Conservation (phyloP, 129 eudicot genomes). For the Kitagawia praeruptora region DNA sequence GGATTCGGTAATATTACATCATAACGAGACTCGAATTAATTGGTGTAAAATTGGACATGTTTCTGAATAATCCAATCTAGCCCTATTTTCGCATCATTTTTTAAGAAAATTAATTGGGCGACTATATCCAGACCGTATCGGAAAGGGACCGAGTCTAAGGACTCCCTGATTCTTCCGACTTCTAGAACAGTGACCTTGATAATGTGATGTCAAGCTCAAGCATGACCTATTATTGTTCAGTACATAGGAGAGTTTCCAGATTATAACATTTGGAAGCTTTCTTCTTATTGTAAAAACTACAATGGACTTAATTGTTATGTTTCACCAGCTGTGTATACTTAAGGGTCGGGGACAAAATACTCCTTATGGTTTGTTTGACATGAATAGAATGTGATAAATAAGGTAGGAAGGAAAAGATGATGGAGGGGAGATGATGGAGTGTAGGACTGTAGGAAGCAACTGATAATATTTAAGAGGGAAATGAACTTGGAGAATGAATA, state of each 20-base stretch:
- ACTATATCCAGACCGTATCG: background rate
- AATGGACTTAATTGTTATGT: background rate
- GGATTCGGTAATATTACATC: background rate
- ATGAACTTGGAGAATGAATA: background rate
- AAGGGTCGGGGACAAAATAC: background rate
- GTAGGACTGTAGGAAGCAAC: background rate
- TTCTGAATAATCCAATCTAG: too few species aligned
- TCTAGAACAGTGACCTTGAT: background rate
- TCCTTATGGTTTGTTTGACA: background rate
- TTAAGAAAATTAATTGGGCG: background rate
- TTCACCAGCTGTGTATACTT: background rate
- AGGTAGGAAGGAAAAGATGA: background rate
- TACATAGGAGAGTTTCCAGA: background rate
- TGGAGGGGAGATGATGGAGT: background rate
- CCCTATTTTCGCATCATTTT: too few species aligned
- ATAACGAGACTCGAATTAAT: too few species aligned
- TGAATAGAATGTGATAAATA: background rate
- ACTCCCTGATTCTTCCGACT: background rate
- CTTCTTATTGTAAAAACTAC: background rate
- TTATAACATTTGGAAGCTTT: background rate
- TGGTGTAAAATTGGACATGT: too few species aligned
- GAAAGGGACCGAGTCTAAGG: background rate
- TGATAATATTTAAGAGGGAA: background rate
- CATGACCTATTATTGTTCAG: background rate
- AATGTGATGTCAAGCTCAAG: background rate